A percentile compares a stretch with the other conserved stretches of the same genome.
Evolutionary conservation across 2,329 filamentous ascomycete genomes (phyloP).

Genomic region (Diaporthe eres): DNA sequence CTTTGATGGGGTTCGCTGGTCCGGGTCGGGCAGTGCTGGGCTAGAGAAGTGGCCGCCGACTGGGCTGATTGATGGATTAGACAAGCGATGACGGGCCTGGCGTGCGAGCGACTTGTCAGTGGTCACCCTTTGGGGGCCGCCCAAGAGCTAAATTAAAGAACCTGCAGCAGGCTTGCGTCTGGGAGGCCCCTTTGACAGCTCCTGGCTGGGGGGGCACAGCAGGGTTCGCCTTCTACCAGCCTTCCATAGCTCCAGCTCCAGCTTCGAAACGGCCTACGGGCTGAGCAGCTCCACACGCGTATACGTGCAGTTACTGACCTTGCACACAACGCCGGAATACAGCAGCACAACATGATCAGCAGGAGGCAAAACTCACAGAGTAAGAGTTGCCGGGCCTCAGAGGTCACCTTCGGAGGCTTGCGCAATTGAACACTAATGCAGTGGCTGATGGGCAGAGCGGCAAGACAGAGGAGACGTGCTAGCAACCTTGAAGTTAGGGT

Average conservation of each 20-base stretch:
- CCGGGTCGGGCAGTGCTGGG: constrained; percentile 15
- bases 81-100: constrained; percentile 26
- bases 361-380: background rate
- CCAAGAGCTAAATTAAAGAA: constrained; percentile 10
- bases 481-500: constrained; percentile 1
- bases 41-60: background rate
- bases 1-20: background rate
- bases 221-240: background rate
- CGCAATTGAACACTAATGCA: constrained; percentile 25
- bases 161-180: constrained; percentile 26
- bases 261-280: constrained; percentile 1
- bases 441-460: constrained; percentile 31
- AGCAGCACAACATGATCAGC: background rate
- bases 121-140: background rate
- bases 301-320: background rate
- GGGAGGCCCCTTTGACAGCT: constrained; percentile 29
- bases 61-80: constrained; percentile 30
- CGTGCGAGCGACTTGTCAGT: constrained; percentile 1
- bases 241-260: background rate
- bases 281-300: constrained; percentile 13
- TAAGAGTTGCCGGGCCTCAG: constrained; percentile 6
- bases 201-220: background rate
- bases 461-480: constrained; percentile 10
- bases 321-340: background rate
- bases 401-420: background rate